These are phyloP conservation scores for Myrmaecium sp. DNA, from an alignment of 2,329 filamentous ascomycete genomes.

Conservation along the genomic window DNA sequence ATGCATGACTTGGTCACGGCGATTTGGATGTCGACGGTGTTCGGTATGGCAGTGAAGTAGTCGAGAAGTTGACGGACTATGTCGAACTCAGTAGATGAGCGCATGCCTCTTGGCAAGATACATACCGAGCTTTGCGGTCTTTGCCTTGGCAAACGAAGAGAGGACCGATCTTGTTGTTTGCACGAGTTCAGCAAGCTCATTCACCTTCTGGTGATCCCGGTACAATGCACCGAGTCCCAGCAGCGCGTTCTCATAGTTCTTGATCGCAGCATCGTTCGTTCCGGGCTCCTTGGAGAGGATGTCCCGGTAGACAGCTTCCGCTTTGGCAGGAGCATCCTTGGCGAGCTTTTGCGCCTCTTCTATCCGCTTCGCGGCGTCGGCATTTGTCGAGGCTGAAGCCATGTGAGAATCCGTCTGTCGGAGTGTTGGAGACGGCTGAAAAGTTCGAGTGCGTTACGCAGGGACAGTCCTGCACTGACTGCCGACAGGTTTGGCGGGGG, in stretches of 20 bases:
- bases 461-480: neutral
- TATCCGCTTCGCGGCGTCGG: constrained; percentile 47
- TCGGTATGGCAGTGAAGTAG: constrained; percentile 82
- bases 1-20: constrained; percentile 96
- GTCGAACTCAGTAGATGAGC: neutral
- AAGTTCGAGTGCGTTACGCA: neutral
- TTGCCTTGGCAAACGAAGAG: constrained; percentile 94
- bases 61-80: constrained; percentile 91
- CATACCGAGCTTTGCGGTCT: constrained; percentile 93
- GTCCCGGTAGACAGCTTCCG: constrained; percentile 76
- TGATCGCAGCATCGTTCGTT: constrained; percentile 67
- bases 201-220: constrained; percentile 64
- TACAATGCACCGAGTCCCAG: constrained; percentile 85
- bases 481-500: neutral
- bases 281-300: constrained; percentile 75
- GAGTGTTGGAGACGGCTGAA: constrained; percentile 2
- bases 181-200: constrained; percentile 79
- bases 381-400: constrained; percentile 11
- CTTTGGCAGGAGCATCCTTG: constrained; percentile 66
- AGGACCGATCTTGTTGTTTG: constrained; percentile 80
- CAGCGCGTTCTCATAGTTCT: constrained; percentile 81
- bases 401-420: too few relatives aligned
- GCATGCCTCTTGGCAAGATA: constrained; percentile 1
- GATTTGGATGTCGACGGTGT: constrained; percentile 88
- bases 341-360: constrained; percentile 75